phyloP scores from a whole-genome alignment of 2,329 filamentous ascomycete species.

The Aspergillus arachidicola region DNA sequence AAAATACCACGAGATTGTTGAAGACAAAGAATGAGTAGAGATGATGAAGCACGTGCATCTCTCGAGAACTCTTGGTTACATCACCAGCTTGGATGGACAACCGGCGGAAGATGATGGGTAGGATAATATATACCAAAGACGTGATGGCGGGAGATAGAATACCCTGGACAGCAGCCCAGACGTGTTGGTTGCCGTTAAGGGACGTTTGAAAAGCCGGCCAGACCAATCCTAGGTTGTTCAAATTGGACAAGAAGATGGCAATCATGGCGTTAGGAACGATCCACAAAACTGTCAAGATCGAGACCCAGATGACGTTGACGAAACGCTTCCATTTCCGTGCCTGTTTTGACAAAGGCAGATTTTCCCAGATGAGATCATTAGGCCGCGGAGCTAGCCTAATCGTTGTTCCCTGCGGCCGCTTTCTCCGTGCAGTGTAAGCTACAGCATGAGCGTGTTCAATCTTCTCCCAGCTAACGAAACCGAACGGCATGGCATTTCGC shows the following conservation, averaged over 20 bases:
- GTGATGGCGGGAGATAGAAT: slow-evolving; percentile 84
- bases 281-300: slow-evolving; percentile 79
- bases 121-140: slow-evolving; percentile 80
- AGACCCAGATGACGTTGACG: slow-evolving; percentile 82
- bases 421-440: slow-evolving; percentile 77
- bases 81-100: slow-evolving; percentile 83
- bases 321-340: slow-evolving; percentile 72
- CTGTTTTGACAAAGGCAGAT: slow-evolving; percentile 72
- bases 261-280: slow-evolving; percentile 92
- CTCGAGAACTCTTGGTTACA: slow-evolving; percentile 86
- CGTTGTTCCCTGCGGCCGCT: slow-evolving; percentile 76
- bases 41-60: slow-evolving; percentile 86
- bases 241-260: slow-evolving; percentile 86
- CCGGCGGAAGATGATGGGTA: slow-evolving; percentile 89
- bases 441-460: slow-evolving; percentile 87
- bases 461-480: slow-evolving; percentile 89
- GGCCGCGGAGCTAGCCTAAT: slow-evolving; percentile 81
- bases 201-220: slow-evolving; percentile 74
- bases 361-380: slow-evolving; percentile 95
- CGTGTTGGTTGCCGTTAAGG: slow-evolving; percentile 62
- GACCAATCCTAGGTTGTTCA: slow-evolving; percentile 75
- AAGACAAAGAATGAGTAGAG: slow-evolving; percentile 96
- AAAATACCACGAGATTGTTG: slow-evolving; percentile 95
- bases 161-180: slow-evolving; percentile 91
- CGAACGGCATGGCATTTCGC: slow-evolving; percentile 84